Evolutionary conservation across 768 basidiomycete species (phyloP), one percentile per base, ranked within the genome.

Genomic region (Boletus reticuloceps): DNA sequence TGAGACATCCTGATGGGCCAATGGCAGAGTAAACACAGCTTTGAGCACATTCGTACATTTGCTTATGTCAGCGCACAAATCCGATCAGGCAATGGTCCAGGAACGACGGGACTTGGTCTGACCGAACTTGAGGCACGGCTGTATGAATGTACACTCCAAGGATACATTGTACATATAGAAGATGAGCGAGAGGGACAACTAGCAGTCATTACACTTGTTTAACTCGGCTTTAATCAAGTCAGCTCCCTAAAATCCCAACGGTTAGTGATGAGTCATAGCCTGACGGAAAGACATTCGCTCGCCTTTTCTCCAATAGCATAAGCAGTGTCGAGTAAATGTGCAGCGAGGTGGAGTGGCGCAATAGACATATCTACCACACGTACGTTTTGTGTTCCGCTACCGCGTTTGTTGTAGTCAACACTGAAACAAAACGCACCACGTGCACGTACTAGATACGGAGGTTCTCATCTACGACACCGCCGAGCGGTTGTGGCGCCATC

Each of bases 1-100:
- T 92, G 90, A 44, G 91, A 92, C 90, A 92, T 92, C 61, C 19
- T 55, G n/a, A n/a, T n/a, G n/a, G n/a, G n/a, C 11, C 13, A 47
- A 25, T 14, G 6, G 3, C 6, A 31, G 22, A 22, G 22, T 22
- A 22, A 4, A 22, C 22, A 22, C n/a, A n/a, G n/a, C 22, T 22
- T 22, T 22, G 2, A 22, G 22, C 22, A 40, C 3, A 40, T 39
- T 43, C 22, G 16, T n/a, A 48, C 34, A 31, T 17, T 19, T 10
- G 39, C 41, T 55, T 54, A 55, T 25, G 13, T 51, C 32, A 51
- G 17, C 27, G 17, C 38, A 13, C 8, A 9, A 13, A 39, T 13
- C 17, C 6, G 27, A 20, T n/a, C n/a, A n/a, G n/a, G n/a, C n/a
- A n/a, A n/a, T n/a, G n/a, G n/a, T n/a, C n/a, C n/a, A n/a, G n/a